A percentile compares a stretch with the other conserved stretches of the same genome.
Conservation (phyloP, 2,329 filamentous ascomycete species). For the Hymenoscyphus occultus region DNA sequence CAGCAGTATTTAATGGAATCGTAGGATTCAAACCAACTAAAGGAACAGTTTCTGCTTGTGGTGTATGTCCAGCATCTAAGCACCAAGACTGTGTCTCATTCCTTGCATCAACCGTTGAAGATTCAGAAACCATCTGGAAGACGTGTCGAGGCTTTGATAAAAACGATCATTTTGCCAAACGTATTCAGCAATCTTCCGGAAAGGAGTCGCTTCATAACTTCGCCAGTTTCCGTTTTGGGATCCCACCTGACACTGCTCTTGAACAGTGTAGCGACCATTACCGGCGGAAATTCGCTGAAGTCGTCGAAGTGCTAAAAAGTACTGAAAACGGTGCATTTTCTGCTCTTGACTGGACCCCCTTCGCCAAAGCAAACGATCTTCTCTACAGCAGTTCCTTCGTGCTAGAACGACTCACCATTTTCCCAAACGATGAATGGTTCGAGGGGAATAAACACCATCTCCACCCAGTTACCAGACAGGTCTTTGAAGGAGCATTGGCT, state of each 20-base stretch:
- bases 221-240: conserved; percentile 40
- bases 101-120: conserved; percentile 44
- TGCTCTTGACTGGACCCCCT: conserved; percentile 43
- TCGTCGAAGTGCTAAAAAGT: conserved; percentile 39
- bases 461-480: conserved; percentile 47
- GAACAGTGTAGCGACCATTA: conserved; percentile 42
- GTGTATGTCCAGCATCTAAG: conserved; percentile 50
- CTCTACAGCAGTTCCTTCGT: conserved; percentile 54
- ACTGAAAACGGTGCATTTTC: conserved; percentile 34
- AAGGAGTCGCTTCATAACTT: not conserved
- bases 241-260: conserved; percentile 45
- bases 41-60: conserved; percentile 46
- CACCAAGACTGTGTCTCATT: conserved; percentile 54
- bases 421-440: conserved; percentile 39
- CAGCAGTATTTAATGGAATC: conserved; percentile 49
- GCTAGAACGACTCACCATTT: conserved; percentile 46
- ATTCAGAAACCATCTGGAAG: conserved; percentile 49
- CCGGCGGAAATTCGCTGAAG: conserved; percentile 42
- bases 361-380: conserved; percentile 48
- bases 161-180: conserved; percentile 50
- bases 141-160: conserved; percentile 45
- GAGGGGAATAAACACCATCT: conserved; percentile 47
- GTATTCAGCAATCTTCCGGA: conserved; percentile 28
- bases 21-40: conserved; percentile 49
- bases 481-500: conserved; percentile 42